Evolutionary conservation across 2,329 filamentous ascomycete genomes (phyloP).

Genomic region (Aspergillus sp.): DNA sequence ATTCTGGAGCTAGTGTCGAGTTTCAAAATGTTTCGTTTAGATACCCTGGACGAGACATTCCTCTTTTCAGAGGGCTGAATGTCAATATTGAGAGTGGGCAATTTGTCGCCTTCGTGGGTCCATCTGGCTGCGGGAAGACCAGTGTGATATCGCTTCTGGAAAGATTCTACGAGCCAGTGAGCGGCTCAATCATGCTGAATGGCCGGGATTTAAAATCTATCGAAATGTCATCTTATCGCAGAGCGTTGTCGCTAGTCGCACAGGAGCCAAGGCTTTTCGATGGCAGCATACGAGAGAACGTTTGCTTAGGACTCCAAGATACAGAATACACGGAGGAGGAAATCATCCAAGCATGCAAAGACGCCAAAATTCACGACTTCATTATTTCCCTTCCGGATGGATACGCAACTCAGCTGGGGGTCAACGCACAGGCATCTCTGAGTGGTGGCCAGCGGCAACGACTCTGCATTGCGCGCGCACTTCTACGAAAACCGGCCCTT

Average conservation of each 20-base stretch:
- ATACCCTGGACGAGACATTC: conserved; percentile 28
- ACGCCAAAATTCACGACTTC: conserved; percentile 52
- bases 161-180: conserved; percentile 41
- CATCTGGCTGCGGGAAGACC: conserved; percentile 46
- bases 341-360: conserved; percentile 43
- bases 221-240: conserved; percentile 21
- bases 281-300: conserved; percentile 44
- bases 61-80: conserved; percentile 26
- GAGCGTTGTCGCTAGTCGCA: conserved; percentile 28
- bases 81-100: conserved; percentile 34
- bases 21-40: conserved; percentile 31
- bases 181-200: conserved; percentile 35
- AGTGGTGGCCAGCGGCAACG: conserved; percentile 55
- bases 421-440: conserved; percentile 44
- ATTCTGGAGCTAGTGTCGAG: conserved; percentile 24
- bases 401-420: conserved; percentile 45
- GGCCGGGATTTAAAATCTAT: conserved; percentile 12
- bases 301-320: conserved; percentile 41
- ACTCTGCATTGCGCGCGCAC: conserved; percentile 51
- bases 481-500: conserved; percentile 49
- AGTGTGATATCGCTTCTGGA: conserved; percentile 44
- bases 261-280: conserved; percentile 45
- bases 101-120: conserved; percentile 44
- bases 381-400: conserved; percentile 50
- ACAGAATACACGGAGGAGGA: conserved; percentile 32